These are phyloP conservation scores for Linnemannia schmuckeri DNA, from an alignment of 192 early-diverging fungal species.

Conservation along the genomic window DNA sequence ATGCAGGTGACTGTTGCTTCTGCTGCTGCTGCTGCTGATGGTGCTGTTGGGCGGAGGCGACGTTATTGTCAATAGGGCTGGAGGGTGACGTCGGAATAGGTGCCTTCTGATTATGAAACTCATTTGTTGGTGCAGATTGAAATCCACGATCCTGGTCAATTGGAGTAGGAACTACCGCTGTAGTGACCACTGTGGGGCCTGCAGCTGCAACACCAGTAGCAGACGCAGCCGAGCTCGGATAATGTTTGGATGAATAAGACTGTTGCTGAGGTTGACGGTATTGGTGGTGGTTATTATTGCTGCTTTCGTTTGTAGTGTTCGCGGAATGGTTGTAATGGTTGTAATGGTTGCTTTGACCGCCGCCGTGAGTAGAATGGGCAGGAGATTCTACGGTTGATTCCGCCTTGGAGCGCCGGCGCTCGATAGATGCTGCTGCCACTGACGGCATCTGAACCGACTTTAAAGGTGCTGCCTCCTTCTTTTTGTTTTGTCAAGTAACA, in stretches of 20 bases:
- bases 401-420: slow-evolving; percentile 20
- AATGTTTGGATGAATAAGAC: slow-evolving; percentile 7
- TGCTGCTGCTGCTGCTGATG: neutral
- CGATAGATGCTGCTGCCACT: neutral
- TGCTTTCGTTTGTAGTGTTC: neutral
- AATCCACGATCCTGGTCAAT: slow-evolving; percentile 14
- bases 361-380: too few species aligned
- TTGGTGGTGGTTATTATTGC: neutral
- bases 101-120: slow-evolving; percentile 27
- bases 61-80: slow-evolving; percentile 15
- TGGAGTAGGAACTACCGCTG: neutral
- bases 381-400: neutral
- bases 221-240: slow-evolving; percentile 16
- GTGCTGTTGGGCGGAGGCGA: neutral
- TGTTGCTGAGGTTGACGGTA: neutral
- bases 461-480: slow-evolving; percentile 11
- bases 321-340: neutral
- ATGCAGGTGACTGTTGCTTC: neutral
- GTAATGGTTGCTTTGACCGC: neutral
- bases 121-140: slow-evolving; percentile 29
- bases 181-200: neutral
- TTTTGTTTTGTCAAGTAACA: neutral
- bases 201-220: neutral
- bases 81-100: slow-evolving; percentile 25
- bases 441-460: neutral